Conservation (phyloP, 2,329 filamentous ascomycete genomes). For the Dactylellina haptotyla region DNA sequence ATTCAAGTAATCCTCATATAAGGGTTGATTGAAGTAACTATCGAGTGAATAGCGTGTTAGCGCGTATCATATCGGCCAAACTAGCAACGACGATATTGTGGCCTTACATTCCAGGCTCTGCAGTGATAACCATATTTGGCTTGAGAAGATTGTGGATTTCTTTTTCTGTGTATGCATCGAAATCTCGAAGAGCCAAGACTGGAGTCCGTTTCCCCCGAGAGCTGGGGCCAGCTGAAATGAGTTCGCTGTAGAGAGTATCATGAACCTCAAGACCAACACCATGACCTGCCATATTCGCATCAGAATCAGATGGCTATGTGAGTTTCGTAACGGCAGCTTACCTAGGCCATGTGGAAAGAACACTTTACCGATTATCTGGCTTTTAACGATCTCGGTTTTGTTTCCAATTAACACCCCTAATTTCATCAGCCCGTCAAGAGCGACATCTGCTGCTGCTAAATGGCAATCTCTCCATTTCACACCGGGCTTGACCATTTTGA, state of each 20-base stretch:
- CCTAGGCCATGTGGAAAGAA: slow-evolving; percentile 72
- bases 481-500: slow-evolving; percentile 74
- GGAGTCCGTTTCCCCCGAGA: slow-evolving; percentile 71
- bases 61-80: neutral
- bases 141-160: slow-evolving; percentile 61
- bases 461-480: slow-evolving; percentile 77
- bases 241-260: slow-evolving; percentile 61
- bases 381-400: slow-evolving; percentile 67
- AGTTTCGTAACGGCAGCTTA: neutral
- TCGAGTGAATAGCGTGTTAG: neutral
- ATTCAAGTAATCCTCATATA: slow-evolving; percentile 76
- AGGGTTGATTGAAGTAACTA: slow-evolving; percentile 76
- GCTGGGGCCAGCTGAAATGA: neutral
- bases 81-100: neutral
- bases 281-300: slow-evolving; percentile 64
- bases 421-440: slow-evolving; percentile 74
- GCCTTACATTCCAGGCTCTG: slow-evolving; percentile 77
- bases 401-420: slow-evolving; percentile 77
- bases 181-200: slow-evolving; percentile 68
- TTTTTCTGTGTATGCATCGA: slow-evolving; percentile 11
- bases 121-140: slow-evolving; percentile 76
- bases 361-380: slow-evolving; percentile 67
- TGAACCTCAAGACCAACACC: slow-evolving; percentile 74
- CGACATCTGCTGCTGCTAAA: slow-evolving; percentile 75
- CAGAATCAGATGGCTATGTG: neutral